These are phyloP conservation scores for Metschnikowia bowlesiae DNA, from an alignment of 805 yeast species.

Conservation along the genomic window DNA sequence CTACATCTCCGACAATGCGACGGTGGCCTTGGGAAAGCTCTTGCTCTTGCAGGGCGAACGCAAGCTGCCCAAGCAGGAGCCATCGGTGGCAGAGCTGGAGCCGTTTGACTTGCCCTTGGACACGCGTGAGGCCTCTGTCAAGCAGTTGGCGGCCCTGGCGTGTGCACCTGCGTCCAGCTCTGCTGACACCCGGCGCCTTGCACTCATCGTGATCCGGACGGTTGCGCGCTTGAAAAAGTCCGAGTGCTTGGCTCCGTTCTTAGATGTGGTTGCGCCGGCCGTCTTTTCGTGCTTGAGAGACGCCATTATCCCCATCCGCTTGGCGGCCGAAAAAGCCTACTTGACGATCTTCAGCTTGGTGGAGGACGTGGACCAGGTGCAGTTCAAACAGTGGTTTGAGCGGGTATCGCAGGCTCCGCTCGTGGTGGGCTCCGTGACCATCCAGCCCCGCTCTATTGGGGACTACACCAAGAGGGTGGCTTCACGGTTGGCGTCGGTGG, in stretches of 20 bases:
- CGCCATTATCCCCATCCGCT: slow-evolving; percentile 81
- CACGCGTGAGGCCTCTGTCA: slow-evolving; percentile 39
- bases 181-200: slow-evolving; percentile 70
- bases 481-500: slow-evolving; percentile 77
- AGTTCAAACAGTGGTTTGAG: slow-evolving; percentile 64
- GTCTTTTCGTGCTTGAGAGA: slow-evolving; percentile 84
- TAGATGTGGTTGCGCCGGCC: slow-evolving; percentile 60
- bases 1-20: slow-evolving; percentile 69
- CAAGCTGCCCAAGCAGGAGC: slow-evolving; percentile 22
- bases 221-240: slow-evolving; percentile 59
- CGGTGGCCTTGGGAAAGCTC: slow-evolving; percentile 77
- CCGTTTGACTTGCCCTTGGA: slow-evolving; percentile 42
- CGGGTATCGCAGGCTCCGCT: slow-evolving; percentile 33
- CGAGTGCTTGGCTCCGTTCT: slow-evolving; percentile 46
- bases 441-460: slow-evolving; percentile 69
- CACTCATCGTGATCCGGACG: slow-evolving; percentile 73
- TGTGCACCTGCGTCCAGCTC: slow-evolving; percentile 58
- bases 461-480: slow-evolving; percentile 92
- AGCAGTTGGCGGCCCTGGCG: slow-evolving; percentile 46
- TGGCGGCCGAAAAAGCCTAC: slow-evolving; percentile 91
- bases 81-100: slow-evolving; percentile 7
- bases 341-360: slow-evolving; percentile 67
- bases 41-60: slow-evolving; percentile 48
- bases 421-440: slow-evolving; percentile 36
- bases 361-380: slow-evolving; percentile 52